phyloP scores from a whole-genome alignment of 352 stramenopile species.

The Globisporangium okanoganense region DNA sequence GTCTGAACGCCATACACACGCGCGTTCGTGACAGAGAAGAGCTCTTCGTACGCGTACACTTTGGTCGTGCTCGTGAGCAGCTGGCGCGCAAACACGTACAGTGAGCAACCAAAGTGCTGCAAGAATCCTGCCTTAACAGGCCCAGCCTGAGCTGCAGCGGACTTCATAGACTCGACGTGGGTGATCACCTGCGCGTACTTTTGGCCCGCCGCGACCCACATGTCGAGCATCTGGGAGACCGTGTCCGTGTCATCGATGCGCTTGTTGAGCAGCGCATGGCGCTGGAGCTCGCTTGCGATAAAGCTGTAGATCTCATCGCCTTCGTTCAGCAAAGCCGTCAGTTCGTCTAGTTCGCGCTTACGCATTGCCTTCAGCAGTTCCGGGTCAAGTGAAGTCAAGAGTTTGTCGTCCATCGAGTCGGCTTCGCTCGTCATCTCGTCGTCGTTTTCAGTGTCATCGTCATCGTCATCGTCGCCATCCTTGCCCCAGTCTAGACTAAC shows the following conservation, averaged over 20 bases:
- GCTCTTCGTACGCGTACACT: slow-evolving; percentile 57
- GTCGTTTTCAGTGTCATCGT: neutral
- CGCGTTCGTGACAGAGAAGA: slow-evolving; percentile 56
- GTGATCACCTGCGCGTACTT: slow-evolving; percentile 62
- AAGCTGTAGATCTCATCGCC: slow-evolving; percentile 66
- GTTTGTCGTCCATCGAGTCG: neutral
- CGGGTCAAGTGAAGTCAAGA: slow-evolving; percentile 11
- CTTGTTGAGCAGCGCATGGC: slow-evolving; percentile 21
- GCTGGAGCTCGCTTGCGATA: slow-evolving; percentile 40
- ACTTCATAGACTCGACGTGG: slow-evolving; percentile 21
- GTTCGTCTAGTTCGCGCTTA: slow-evolving; percentile 18
- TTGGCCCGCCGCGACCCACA: slow-evolving; percentile 59
- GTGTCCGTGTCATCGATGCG: slow-evolving; percentile 27
- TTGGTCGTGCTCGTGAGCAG: slow-evolving; percentile 52
- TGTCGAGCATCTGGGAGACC: slow-evolving; percentile 59
- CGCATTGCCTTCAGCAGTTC: slow-evolving; percentile 9
- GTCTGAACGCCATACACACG: slow-evolving; percentile 34
- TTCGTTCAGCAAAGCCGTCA: slow-evolving; percentile 34
- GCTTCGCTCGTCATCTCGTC: neutral
- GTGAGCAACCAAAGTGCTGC: slow-evolving; percentile 46
- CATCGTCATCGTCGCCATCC: neutral
- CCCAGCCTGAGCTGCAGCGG: neutral
- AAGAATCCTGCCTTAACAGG: slow-evolving; percentile 28
- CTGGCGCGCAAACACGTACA: slow-evolving; percentile 64
- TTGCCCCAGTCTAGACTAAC: slow-evolving; percentile 22